Percentiles rank a stretch among this genome's conserved stretches.
phyloP scores from a whole-genome alignment of 306 rosid species.

The Prinsepia uniflora region DNA sequence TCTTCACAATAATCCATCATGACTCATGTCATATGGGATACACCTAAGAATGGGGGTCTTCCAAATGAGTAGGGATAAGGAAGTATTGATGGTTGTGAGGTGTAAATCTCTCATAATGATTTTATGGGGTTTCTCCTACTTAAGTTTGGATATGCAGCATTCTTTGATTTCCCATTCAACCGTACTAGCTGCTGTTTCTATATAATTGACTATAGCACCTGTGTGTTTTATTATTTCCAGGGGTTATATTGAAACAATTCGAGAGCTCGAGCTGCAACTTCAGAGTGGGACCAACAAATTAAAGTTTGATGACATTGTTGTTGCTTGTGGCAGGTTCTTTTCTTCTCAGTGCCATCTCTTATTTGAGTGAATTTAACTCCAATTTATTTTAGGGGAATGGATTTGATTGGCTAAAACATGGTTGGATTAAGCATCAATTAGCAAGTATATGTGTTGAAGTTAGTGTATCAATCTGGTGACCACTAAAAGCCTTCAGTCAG shows the following conservation, averaged over 20 bases:
- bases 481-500: too few relatives aligned
- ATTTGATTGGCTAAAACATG: too few relatives aligned
- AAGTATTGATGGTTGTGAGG: not conserved
- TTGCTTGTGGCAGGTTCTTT: slow-evolving; percentile 94
- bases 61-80: not conserved
- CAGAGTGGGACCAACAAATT: slow-evolving; percentile 38
- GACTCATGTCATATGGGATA: not conserved
- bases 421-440: too few relatives aligned
- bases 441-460: too few relatives aligned
- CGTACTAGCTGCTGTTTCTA: slow-evolving; percentile 2
- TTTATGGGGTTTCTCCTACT: not conserved
- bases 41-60: not conserved
- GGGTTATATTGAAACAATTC: slow-evolving; percentile 85
- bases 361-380: not conserved
- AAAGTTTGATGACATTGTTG: slow-evolving; percentile 87
- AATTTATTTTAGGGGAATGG: not conserved
- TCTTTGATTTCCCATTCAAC: slow-evolving; percentile 10
- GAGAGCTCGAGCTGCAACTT: slow-evolving; percentile 82
- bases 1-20: not conserved
- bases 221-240: slow-evolving; percentile 37
- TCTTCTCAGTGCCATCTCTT: slow-evolving; percentile 29
- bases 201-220: not conserved
- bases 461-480: too few relatives aligned
- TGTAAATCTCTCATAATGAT: not conserved
- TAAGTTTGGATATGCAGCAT: not conserved